A percentile compares a stretch with the other conserved stretches of the same genome.
phyloP scores from a whole-genome alignment of 495 filamentous ascomycete genomes.

The Neurospora tetrasperma region DNA sequence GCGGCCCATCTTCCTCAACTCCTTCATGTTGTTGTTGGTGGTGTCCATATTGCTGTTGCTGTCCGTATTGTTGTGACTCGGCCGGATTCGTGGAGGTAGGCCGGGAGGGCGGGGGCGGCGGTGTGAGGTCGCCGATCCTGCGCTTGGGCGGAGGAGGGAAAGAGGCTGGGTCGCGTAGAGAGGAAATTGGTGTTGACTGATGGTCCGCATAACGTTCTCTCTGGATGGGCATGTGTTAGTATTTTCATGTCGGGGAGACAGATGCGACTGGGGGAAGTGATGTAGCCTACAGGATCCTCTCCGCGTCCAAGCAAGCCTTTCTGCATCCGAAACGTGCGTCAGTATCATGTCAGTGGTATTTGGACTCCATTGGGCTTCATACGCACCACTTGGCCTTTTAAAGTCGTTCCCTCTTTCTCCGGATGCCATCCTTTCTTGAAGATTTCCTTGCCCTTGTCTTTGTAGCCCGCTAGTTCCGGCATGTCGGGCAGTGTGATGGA shows the following conservation, averaged over 20 bases:
- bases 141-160: slow-evolving; percentile 80
- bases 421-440: slow-evolving; percentile 37
- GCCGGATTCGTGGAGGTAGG: background rate
- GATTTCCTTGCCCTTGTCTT: slow-evolving; percentile 21
- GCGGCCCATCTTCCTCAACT: slow-evolving; percentile 31
- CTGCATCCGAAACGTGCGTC: slow-evolving; percentile 15
- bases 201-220: background rate
- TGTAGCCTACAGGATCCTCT: slow-evolving; percentile 16
- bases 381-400: slow-evolving; percentile 32
- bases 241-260: too few species aligned
- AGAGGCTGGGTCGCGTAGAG: slow-evolving; percentile 69
- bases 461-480: background rate
- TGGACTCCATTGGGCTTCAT: slow-evolving; percentile 5
- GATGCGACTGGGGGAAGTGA: background rate
- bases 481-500: background rate
- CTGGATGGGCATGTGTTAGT: background rate
- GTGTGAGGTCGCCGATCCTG: slow-evolving; percentile 10
- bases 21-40: slow-evolving; percentile 26
- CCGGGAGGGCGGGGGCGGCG: slow-evolving; percentile 1
- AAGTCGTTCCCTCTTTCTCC: slow-evolving; percentile 26
- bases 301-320: slow-evolving; percentile 32
- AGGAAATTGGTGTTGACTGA: slow-evolving; percentile 47
- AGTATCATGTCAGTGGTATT: background rate
- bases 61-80: background rate
- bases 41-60: slow-evolving; percentile 27